phyloP scores from a whole-genome alignment of 768 basidiomycete species.

The Fibroporia radiculosa region DNA sequence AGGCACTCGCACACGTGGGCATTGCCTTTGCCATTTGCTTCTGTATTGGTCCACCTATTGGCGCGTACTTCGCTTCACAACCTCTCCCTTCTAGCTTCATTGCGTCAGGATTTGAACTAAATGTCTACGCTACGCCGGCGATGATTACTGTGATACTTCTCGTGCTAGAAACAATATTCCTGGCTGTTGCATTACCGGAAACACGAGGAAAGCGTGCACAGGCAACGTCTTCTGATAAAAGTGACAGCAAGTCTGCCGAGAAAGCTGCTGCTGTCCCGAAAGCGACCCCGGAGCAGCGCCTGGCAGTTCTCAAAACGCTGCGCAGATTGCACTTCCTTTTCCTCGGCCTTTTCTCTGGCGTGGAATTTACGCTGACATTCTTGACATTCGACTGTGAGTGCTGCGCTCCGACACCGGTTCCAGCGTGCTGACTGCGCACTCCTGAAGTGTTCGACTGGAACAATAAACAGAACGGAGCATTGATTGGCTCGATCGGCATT shows the following conservation, averaged over 20 bases:
- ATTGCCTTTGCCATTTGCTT: conserved; percentile 97
- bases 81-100: conserved; percentile 56
- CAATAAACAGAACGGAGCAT: conserved; percentile 79
- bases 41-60: conserved; percentile 86
- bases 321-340: conserved; percentile 77
- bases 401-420: background rate
- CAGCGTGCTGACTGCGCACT: background rate
- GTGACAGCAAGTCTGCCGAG: conserved; percentile 11
- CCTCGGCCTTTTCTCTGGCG: conserved; percentile 85
- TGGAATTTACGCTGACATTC: conserved; percentile 96
- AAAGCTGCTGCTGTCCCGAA: conserved; percentile 4
- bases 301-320: conserved; percentile 49
- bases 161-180: conserved; percentile 70
- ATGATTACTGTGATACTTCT: conserved; percentile 74
- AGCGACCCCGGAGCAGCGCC: conserved; percentile 36
- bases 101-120: conserved; percentile 57
- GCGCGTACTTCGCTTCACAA: conserved; percentile 91
- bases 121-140: conserved; percentile 90
- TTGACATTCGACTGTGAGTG: conserved; percentile 79
- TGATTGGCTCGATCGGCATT: conserved; percentile 85
- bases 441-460: conserved; percentile 76
- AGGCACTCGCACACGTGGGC: conserved; percentile 85
- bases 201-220: conserved; percentile 50
- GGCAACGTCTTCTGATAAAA: conserved; percentile 1
- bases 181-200: conserved; percentile 74